Evolutionary conservation across 2,329 filamentous ascomycete species (phyloP), one percentile per base, ranked within the genome.

Genomic region (Fusarium gaditjirri): DNA sequence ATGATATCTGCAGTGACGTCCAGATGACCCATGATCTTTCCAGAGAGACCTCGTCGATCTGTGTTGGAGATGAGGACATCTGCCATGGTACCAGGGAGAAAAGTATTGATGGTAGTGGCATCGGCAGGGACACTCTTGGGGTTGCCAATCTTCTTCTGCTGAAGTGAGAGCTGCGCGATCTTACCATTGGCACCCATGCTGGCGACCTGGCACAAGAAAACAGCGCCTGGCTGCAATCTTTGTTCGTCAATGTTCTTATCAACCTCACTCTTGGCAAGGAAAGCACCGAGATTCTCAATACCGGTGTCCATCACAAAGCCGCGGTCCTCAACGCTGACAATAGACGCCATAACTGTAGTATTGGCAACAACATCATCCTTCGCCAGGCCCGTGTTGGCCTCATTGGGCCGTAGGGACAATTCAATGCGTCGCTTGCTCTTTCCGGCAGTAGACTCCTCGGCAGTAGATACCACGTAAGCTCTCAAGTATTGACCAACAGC

Each of bases 281-380:
- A 99, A 6, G 93, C 96, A 71, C 91, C 91, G 57, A 95, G 80
- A 41, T 89, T 87, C 39, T 90, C 86, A 11, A 98, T 85, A 23
- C 94, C 94, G 41, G 98, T 83, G 75, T 98, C 94, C 94, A 99
- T 97, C 61, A 98, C 89, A 64, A 96, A 88, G 69, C 96, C 96
- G 78, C 97, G 95, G 76, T 99, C 97, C 81, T 99, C 95, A n/a
- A 97, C 92, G 81, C 95, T 99, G 55, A 88, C 83, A 31, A 99
- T 91, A 0, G 94, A 92, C 4, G 94, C 95, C 87, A 98, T 97
- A 25, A 98, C 85, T 49, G 93, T 94, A 72, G 86, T 87, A 77
- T 97, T 92, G 43, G 88, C 83, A 14, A 96, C 90, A 14, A 98
- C 82, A 76, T 94, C 94, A 43, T 92, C 89, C 73, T 89, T 88